Percentiles rank a stretch among this genome's conserved stretches.
Evolutionary conservation across 768 basidiomycete genomes (phyloP).

Genomic region (Dioszegia hungarica): DNA sequence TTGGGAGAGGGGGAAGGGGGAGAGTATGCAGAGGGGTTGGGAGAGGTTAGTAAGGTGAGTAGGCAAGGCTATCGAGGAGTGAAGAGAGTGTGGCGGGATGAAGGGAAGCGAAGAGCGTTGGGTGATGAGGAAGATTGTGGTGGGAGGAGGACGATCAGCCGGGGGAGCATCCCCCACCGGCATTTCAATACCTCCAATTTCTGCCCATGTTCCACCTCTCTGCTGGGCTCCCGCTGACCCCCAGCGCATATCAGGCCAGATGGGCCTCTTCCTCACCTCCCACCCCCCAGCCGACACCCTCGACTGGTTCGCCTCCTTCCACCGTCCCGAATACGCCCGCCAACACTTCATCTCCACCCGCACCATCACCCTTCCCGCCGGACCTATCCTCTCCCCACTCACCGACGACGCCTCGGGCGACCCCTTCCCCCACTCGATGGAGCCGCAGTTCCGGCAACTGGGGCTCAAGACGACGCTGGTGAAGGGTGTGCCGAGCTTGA

Average conservation of each 20-base stretch:
- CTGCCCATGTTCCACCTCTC: too few species aligned
- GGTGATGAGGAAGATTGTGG: too few species aligned
- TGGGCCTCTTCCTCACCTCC: slow-evolving; percentile 88
- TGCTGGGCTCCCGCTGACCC: not conserved
- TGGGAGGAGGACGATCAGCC: too few species aligned
- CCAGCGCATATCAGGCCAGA: slow-evolving; percentile 90
- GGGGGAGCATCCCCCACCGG: too few species aligned
- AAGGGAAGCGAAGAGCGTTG: too few species aligned
- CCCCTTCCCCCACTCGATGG: slow-evolving; percentile 94
- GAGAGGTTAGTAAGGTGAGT: slow-evolving; percentile 71
- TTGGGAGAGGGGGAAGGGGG: slow-evolving; percentile 80
- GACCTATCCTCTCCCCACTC: slow-evolving; percentile 67
- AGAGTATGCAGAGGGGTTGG: slow-evolving; percentile 73
- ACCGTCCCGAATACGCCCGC: slow-evolving; percentile 84
- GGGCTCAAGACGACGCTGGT: slow-evolving; percentile 80
- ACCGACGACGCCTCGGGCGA: slow-evolving; percentile 62
- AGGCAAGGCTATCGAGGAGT: too few species aligned
- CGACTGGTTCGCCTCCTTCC: slow-evolving; percentile 90
- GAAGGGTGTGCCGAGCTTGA: slow-evolving; percentile 79
- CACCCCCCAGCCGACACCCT: slow-evolving; percentile 81
- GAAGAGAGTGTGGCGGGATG: too few species aligned
- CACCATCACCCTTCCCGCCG: slow-evolving; percentile 68
- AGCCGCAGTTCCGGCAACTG: slow-evolving; percentile 88
- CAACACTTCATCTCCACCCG: slow-evolving; percentile 73
- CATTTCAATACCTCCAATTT: too few species aligned